These are phyloP conservation scores for Sinapis alba DNA, from an alignment of 441 rosid species.

Conservation along the genomic window DNA sequence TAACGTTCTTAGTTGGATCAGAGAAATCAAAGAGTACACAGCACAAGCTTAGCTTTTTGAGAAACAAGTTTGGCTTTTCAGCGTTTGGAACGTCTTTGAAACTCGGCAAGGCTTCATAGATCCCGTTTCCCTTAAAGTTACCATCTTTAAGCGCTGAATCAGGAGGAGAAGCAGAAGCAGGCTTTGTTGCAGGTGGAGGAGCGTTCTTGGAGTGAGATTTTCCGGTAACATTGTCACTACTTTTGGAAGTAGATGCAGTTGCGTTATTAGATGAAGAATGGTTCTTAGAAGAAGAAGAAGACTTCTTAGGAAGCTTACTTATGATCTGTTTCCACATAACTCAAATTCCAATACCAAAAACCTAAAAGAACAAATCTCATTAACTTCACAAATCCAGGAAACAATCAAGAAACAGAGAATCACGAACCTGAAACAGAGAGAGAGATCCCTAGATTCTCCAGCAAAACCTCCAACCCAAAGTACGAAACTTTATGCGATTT, in stretches of 20 bases:
- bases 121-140: conserved; percentile 59
- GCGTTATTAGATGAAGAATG: conserved; percentile 55
- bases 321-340: conserved; percentile 81
- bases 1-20: conserved; percentile 66
- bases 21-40: conserved; percentile 62
- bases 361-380: conserved; percentile 4
- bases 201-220: conserved; percentile 37
- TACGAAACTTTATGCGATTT: conserved; percentile 12
- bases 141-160: conserved; percentile 50
- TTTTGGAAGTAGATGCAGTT: conserved; percentile 55
- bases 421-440: conserved; percentile 19
- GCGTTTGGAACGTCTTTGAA: conserved; percentile 79
- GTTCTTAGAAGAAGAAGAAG: conserved; percentile 61
- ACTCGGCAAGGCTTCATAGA: conserved; percentile 77
- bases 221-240: conserved; percentile 44
- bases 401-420: background rate
- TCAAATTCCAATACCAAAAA: conserved; percentile 2
- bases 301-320: conserved; percentile 86
- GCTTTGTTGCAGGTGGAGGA: conserved; percentile 34
- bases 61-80: conserved; percentile 68
- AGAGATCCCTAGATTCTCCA: conserved; percentile 2
- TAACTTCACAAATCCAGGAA: background rate
- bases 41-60: conserved; percentile 65
- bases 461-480: background rate
- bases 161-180: conserved; percentile 40